phyloP scores from a whole-genome alignment of 163 green algal genomes.

The Scenedesmus sp. region DNA sequence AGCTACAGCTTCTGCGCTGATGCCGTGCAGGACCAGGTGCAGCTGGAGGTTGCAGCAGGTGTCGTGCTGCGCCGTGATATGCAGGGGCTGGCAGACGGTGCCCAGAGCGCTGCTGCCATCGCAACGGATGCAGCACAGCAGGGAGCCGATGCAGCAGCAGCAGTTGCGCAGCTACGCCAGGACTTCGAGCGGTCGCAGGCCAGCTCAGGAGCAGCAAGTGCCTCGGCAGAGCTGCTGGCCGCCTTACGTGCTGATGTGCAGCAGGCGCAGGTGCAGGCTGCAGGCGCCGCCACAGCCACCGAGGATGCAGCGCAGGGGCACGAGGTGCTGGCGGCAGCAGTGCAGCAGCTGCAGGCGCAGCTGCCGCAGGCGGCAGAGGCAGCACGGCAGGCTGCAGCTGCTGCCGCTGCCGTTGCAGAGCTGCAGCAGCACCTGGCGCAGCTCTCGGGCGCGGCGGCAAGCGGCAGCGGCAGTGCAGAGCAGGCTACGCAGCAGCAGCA shows the following conservation, averaged over 20 bases:
- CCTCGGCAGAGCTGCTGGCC: neutral
- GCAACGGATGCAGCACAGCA: neutral
- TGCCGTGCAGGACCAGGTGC: neutral
- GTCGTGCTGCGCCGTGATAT: neutral
- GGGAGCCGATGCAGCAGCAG: neutral
- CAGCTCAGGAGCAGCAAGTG: neutral
- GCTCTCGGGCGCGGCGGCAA: neutral
- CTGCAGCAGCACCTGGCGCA: conserved; percentile 1
- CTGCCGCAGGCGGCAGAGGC: neutral
- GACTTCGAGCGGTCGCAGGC: neutral
- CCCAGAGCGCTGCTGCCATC: neutral
- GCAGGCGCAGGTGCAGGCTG: neutral
- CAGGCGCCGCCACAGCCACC: neutral
- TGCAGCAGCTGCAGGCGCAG: conserved; percentile 5
- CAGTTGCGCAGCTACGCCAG: neutral
- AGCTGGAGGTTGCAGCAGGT: neutral
- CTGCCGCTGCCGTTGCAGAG: neutral
- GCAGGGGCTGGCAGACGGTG: neutral
- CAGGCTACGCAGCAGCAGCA: conserved; percentile 8
- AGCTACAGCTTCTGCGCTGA: neutral
- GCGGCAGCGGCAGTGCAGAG: neutral
- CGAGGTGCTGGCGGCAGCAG: neutral
- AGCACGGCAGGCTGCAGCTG: neutral
- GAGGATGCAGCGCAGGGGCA: neutral
- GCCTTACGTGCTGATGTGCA: neutral